Evolutionary conservation across 257 asterid species (phyloP), one percentile per base, ranked within the genome.

Genomic region (Nicotiana attenuata): DNA sequence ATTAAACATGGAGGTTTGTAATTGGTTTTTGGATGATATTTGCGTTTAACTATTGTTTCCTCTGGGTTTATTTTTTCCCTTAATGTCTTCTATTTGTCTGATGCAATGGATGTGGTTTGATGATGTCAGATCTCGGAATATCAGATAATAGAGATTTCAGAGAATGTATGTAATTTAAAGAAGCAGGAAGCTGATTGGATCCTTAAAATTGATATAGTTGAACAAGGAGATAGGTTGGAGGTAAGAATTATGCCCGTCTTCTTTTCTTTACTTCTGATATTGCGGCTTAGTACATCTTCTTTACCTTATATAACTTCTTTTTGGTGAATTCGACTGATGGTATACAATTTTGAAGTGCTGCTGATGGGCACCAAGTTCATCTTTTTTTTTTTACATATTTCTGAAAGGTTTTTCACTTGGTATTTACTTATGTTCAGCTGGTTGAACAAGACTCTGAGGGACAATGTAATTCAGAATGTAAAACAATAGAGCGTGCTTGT

Each of bases 161-260:
- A 94, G 93, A 94, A 96, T 89, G 90, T 93, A 10, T 96, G 99
- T 86, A 94, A 96, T 90, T 81, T 93, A 91, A 96, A 96, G 97
- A 96, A 94, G 84, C 85, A 83, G 53, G 99, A 96, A 89, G 97
- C 98, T 86, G 99, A 94, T 87, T 96, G 99, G 98, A 94, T 96
- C 73, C 98, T 96, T 65, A 96, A 94, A 87, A 92, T 94, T 85
- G 99, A 94, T 82, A 93, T 96, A 81, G 96, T 91, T 35, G 98
- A 96, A 89, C 83, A 93, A 90, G 97, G 92, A 77, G 93, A 93
- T 85, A 89, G 82, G 79, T 87, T 96, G 81, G 89, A 94, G 97
- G 98, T 93, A 92, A 88, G 47, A 11, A n/a, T 35, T n/a, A 41
- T 78, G 56, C 64, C 55, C 75, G 9, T 64, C 4, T 82, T 16